These are phyloP conservation scores for Trypanosoma lewisi DNA, from an alignment of 208 protist species.

Conservation along the genomic window DNA sequence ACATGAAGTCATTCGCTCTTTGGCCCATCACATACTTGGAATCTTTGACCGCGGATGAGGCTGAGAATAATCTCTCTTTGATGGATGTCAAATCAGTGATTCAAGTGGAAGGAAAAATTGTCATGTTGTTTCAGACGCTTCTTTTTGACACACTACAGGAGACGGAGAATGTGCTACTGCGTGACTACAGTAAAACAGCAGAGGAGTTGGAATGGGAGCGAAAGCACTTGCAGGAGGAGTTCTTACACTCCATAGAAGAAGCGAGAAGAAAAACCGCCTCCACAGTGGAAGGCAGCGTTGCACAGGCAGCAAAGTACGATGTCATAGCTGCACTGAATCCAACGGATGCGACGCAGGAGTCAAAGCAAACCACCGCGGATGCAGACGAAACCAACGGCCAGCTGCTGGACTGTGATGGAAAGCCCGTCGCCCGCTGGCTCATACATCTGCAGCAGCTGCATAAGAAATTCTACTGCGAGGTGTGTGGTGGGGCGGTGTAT, in stretches of 20 bases:
- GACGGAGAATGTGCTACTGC: constrained; percentile 63
- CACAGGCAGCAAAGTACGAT: constrained; percentile 68
- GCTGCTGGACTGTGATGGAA: constrained; percentile 72
- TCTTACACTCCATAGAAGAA: constrained; percentile 58
- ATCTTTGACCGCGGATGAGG: constrained; percentile 16
- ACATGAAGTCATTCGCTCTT: constrained; percentile 66
- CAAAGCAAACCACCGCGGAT: constrained; percentile 2
- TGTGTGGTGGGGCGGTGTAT: constrained; percentile 87
- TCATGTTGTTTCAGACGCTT: constrained; percentile 59
- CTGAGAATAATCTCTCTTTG: constrained; percentile 26
- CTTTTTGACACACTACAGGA: constrained; percentile 65
- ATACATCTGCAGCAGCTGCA: constrained; percentile 80
- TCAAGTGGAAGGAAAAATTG: constrained; percentile 59
- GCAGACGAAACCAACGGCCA: constrained; percentile 31
- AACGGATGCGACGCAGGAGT: neutral
- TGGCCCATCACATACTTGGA: constrained; percentile 69
- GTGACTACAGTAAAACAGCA: constrained; percentile 77
- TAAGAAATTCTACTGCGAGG: constrained; percentile 78
- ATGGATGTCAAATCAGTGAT: constrained; percentile 59
- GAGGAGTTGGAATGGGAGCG: constrained; percentile 81
- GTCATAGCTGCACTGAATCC: constrained; percentile 24
- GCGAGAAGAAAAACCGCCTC: constrained; percentile 39
- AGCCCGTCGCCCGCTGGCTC: constrained; percentile 80
- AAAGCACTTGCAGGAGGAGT: constrained; percentile 53
- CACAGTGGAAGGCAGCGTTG: constrained; percentile 76